Percentiles rank a stretch among this genome's conserved stretches.
These are phyloP conservation scores for Ceratobasidium sp. DNA, from an alignment of 1,284 basidiomycete species.

Conservation along the genomic window DNA sequence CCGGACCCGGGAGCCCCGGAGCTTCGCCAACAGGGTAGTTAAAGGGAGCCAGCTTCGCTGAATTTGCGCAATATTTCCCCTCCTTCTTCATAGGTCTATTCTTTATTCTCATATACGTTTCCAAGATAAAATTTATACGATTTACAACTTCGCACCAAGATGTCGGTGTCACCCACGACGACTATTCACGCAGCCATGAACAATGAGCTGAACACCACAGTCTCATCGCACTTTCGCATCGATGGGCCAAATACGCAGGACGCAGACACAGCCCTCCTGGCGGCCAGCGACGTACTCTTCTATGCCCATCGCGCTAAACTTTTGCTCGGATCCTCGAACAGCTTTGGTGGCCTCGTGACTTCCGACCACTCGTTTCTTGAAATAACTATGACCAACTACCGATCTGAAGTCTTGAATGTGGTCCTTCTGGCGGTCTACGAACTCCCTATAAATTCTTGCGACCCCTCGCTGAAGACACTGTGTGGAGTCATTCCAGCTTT, in stretches of 20 bases:
- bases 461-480: slow-evolving; percentile 38
- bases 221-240: neutral
- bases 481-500: slow-evolving; percentile 32
- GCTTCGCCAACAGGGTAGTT: too few relatives aligned
- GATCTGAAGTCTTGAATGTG: slow-evolving; percentile 43
- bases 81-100: too few relatives aligned
- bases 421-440: slow-evolving; percentile 44
- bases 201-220: neutral
- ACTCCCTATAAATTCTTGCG: slow-evolving; percentile 24
- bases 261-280: slow-evolving; percentile 40
- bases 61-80: too few relatives aligned
- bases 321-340: slow-evolving; percentile 34
- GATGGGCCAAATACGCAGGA: neutral
- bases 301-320: slow-evolving; percentile 39
- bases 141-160: too few relatives aligned
- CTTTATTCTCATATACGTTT: too few relatives aligned
- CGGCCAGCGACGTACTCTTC: slow-evolving; percentile 44
- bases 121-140: too few relatives aligned
- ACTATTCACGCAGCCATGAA: neutral
- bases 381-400: slow-evolving; percentile 27
- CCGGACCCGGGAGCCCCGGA: too few relatives aligned
- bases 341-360: slow-evolving; percentile 34
- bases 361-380: neutral
- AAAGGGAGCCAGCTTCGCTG: too few relatives aligned
- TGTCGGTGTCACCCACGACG: neutral